Percentiles rank a stretch among this genome's conserved stretches.
These are phyloP conservation scores for Backusella tuberculispora DNA, from an alignment of 192 early-diverging fungal species.

Conservation along the genomic window DNA sequence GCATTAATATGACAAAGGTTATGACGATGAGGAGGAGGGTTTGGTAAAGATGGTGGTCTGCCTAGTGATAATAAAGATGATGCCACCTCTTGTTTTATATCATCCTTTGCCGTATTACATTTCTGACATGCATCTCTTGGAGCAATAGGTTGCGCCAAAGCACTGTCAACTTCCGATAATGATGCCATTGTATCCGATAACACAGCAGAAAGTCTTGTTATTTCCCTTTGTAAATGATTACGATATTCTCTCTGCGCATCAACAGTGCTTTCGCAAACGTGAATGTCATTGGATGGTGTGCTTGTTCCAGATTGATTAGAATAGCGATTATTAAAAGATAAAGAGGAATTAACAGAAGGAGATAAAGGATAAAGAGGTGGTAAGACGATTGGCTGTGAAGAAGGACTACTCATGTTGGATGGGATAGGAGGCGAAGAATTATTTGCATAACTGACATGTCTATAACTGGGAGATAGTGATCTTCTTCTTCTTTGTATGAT, in stretches of 20 bases:
- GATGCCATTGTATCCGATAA: conserved; percentile 51
- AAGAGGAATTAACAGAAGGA: not conserved
- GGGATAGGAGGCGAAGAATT: not conserved
- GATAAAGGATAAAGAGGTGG: not conserved
- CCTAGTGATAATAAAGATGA: conserved; percentile 25
- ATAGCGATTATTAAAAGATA: not conserved
- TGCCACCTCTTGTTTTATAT: conserved; percentile 24
- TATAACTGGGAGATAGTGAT: conserved; percentile 10
- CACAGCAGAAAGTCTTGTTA: conserved; percentile 50
- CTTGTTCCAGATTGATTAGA: not conserved
- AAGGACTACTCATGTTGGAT: not conserved
- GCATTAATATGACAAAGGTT: not conserved
- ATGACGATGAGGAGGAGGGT: not conserved
- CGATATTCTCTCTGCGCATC: conserved; percentile 1
- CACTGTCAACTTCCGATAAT: conserved; percentile 47
- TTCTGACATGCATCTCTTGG: conserved; percentile 9
- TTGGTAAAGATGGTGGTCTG: not conserved
- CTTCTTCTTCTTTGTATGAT: conserved; percentile 10
- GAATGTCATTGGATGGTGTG: not conserved
- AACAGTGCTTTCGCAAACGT: not conserved
- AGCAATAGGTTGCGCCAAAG: not conserved
- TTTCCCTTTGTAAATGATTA: conserved; percentile 43
- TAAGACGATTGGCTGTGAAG: conserved; percentile 10
- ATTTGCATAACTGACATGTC: not conserved
- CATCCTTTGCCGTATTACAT: not conserved